Conservation (phyloP, 1,284 basidiomycete genomes). For the Austroboletus niveus region DNA sequence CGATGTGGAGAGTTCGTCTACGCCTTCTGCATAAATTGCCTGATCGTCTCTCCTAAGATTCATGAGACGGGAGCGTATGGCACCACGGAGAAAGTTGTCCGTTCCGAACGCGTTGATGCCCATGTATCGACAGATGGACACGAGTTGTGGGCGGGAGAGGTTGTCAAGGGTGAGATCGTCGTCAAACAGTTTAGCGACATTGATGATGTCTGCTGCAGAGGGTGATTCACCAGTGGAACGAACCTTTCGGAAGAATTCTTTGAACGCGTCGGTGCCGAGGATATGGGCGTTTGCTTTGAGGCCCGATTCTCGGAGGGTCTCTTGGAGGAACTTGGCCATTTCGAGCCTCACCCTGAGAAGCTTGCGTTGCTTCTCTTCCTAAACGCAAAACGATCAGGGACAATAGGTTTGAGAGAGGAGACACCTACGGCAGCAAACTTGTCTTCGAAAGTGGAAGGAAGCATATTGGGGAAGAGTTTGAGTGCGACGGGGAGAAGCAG, state of each 20-base stretch:
- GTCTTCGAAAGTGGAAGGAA: conserved; percentile 98
- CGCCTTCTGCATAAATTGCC: conserved; percentile 86
- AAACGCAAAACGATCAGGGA: not conserved
- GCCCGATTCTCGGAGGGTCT: conserved; percentile 93
- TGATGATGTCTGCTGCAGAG: conserved; percentile 85
- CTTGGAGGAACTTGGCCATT: conserved; percentile 99
- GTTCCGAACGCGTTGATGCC: conserved; percentile 98
- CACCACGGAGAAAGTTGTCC: conserved; percentile 96
- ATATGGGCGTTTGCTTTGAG: conserved; percentile 91
- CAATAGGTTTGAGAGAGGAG: not conserved
- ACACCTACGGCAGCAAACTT: conserved; percentile 84
- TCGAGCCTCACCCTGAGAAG: conserved; percentile 92
- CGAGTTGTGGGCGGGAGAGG: conserved; percentile 93
- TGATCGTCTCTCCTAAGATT: conserved; percentile 92
- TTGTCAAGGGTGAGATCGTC: conserved; percentile 98
- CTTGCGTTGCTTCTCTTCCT: conserved; percentile 98
- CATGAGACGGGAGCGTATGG: conserved; percentile 84
- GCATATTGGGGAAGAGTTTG: conserved; percentile 98
- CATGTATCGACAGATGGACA: conserved; percentile 98
- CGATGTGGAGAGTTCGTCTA: conserved; percentile 85
- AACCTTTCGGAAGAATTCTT: conserved; percentile 99
- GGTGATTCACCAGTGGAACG: conserved; percentile 94
- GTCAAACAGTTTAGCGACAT: conserved; percentile 95
- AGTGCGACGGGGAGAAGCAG: conserved; percentile 94
- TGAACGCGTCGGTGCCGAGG: conserved; percentile 93